phyloP scores from a whole-genome alignment of 805 yeast genomes.

The Barnettozyma siamensis region DNA sequence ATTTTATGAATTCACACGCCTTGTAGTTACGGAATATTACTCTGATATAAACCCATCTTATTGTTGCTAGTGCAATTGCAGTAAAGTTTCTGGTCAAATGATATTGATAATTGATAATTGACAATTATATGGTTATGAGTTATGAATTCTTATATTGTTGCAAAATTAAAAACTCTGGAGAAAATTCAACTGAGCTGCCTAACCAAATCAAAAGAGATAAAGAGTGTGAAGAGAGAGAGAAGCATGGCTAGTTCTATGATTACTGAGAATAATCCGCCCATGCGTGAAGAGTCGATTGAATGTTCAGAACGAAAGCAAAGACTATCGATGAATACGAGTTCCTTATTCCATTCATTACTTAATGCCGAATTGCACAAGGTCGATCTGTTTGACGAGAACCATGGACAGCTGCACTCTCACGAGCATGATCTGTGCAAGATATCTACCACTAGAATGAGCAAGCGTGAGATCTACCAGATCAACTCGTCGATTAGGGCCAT shows the following conservation, averaged over 20 bases:
- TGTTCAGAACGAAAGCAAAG: constrained; percentile 4
- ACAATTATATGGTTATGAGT: no score
- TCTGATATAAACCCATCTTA: no score
- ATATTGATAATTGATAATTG: no score
- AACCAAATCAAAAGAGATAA: no score
- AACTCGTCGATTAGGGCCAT: constrained; percentile 26
- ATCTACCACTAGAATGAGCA: constrained; percentile 23
- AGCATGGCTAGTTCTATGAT: neutral
- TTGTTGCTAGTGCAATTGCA: no score
- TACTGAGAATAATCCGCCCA: neutral
- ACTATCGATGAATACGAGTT: constrained; percentile 20
- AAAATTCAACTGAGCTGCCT: no score
- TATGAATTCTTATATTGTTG: no score
- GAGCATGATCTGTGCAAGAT: constrained; percentile 13
- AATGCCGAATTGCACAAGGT: constrained; percentile 25
- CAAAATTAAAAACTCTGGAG: no score
- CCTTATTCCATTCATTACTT: constrained; percentile 22
- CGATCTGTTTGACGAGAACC: constrained; percentile 18
- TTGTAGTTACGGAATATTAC: no score
- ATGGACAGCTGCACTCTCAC: constrained; percentile 11
- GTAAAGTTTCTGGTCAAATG: no score
- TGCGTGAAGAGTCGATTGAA: neutral
- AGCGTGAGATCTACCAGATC: constrained; percentile 23
- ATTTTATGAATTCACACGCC: no score
- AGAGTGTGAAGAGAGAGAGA: no score